Evolutionary conservation across 1,139 yeast genomes (phyloP).

Genomic region (Sugiyamaella pinicola): DNA sequence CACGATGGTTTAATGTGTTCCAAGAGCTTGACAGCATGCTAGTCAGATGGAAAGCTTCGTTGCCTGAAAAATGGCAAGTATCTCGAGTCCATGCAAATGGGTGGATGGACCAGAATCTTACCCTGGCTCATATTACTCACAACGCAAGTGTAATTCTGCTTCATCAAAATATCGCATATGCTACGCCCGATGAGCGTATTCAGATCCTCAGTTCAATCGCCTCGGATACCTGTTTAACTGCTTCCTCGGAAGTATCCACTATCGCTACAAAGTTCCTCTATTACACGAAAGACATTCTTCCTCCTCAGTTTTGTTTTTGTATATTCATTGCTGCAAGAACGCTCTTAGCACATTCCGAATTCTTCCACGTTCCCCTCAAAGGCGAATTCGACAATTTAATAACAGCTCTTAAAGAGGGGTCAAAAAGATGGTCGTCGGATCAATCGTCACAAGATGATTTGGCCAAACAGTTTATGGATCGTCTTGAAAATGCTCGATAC

Average conservation of each 20-base stretch:
- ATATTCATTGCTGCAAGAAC: constrained; percentile 31
- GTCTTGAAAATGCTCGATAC: constrained; percentile 11
- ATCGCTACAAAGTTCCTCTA: constrained; percentile 27
- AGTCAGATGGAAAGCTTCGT: constrained; percentile 31
- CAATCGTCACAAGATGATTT: constrained; percentile 7
- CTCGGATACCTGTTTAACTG: constrained; percentile 28
- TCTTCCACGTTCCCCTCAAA: constrained; percentile 22
- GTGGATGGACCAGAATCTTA: constrained; percentile 33
- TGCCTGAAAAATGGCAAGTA: constrained; percentile 29
- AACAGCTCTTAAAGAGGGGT: constrained; percentile 26
- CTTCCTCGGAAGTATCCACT: constrained; percentile 30
- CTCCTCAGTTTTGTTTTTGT: constrained; percentile 33
- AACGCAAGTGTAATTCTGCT: constrained; percentile 34
- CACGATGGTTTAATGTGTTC: constrained; percentile 27
- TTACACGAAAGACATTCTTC: constrained; percentile 23
- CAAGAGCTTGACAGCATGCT: constrained; percentile 28
- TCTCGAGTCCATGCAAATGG: constrained; percentile 23
- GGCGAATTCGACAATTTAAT: constrained; percentile 28
- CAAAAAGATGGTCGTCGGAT: constrained; percentile 29
- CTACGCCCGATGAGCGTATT: constrained; percentile 22
- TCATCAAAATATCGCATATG: constrained; percentile 34
- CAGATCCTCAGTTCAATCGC: constrained; percentile 22
- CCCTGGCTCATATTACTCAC: constrained; percentile 36
- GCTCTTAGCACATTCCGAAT: constrained; percentile 30
- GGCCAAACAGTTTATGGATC: constrained; percentile 16